Evolutionary conservation across 371 early-diverging fungal species (phyloP), one percentile per base, ranked within the genome.

Genomic region (Umbelopsis sp.): DNA sequence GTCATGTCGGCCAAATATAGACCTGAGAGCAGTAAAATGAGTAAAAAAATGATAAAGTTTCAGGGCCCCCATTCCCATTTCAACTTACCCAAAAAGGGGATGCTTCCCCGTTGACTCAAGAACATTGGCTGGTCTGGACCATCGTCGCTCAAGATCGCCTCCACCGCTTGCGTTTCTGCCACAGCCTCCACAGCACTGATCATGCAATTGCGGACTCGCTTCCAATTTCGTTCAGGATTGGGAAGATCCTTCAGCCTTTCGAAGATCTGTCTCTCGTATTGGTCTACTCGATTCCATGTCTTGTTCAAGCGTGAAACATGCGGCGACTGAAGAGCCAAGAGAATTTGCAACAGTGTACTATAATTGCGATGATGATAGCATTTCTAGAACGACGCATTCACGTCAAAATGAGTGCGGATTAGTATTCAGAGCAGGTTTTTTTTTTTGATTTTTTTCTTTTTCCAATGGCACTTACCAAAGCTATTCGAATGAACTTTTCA

Each of bases 1-100:
- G 88, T 77, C 25, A 91, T 77, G 70, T 91, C 91, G 1, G 89
- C 89, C 11, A 91, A 70, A 71, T 88, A 91, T 2, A 91, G 75
- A 4, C 84, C 88, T 78, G 18, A 7, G 48, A 48, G 48, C 20
- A 20, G 48, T 48, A 48, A 48, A 12, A 41, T 10, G 7, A 18
- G 2, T 2, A 45, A 45, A 45, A 4, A 7, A 29, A 41, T 12
- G 7, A 41, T 41, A 41, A 41, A 41, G 41, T 41, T 41, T 48
- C 3, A 48, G n/a, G 20, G 48, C 48, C 8, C 24, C 32, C 20
- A 18, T n/a, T 29, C 18, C 48, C 9, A 14, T 8, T 4, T 2
- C 14, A 48, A 18, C 68, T 67, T 78, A 85, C 87, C 87, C 16
- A 88, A 70, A 70, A 88, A 87, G 0, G 87, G 89, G 32, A 89